phyloP scores from a whole-genome alignment of 169 alveolate genomes.

The Haemoproteus tartakovskyi region DNA sequence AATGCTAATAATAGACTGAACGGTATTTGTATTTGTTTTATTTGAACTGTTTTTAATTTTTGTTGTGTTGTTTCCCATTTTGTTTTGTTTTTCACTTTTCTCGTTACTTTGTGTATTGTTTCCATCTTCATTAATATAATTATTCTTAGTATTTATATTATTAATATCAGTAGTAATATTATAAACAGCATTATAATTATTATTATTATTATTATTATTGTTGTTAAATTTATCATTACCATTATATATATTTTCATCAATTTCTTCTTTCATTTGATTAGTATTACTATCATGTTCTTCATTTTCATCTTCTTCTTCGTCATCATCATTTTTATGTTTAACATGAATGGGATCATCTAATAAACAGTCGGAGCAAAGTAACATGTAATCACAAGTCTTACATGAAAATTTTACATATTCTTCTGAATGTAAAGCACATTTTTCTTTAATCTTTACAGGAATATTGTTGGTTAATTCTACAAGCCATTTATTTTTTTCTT shows the following conservation, averaged over 20 bases:
- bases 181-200: too few relatives aligned
- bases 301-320: background rate
- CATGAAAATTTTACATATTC: constrained; percentile 54
- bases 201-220: too few relatives aligned
- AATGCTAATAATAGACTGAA: background rate
- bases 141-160: too few relatives aligned
- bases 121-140: background rate
- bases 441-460: constrained; percentile 55
- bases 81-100: too few relatives aligned
- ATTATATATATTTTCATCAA: background rate
- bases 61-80: too few relatives aligned
- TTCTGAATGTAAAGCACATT: constrained; percentile 24
- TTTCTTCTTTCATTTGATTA: too few relatives aligned
- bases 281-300: background rate
- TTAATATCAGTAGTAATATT: background rate
- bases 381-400: constrained; percentile 27
- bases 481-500: constrained; percentile 60
- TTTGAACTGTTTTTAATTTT: too few relatives aligned
- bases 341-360: constrained; percentile 50
- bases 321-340: background rate
- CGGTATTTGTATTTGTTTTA: too few relatives aligned
- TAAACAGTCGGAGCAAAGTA: constrained; percentile 48
- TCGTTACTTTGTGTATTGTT: background rate
- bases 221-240: background rate
- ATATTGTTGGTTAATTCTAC: constrained; percentile 24